Conservation (phyloP, 2,329 filamentous ascomycete genomes). For the Parafenestella ontariensis region DNA sequence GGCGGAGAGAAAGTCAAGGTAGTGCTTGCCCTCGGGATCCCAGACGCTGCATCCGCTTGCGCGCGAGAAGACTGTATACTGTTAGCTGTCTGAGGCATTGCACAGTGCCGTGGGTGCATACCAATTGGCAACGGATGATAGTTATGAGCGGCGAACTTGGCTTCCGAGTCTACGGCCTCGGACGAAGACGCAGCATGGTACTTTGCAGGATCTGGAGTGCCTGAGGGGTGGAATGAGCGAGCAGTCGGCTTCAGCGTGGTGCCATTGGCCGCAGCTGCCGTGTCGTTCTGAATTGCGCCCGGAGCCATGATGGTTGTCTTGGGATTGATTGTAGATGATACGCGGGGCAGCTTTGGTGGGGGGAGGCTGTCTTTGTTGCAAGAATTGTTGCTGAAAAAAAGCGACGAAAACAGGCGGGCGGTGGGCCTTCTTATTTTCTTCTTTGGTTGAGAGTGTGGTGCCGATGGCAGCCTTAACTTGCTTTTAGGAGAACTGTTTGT, state of each 20-base stretch:
- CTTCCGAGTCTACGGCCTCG: slow-evolving; percentile 80
- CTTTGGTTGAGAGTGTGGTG: slow-evolving; percentile 19
- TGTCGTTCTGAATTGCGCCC: slow-evolving; percentile 40
- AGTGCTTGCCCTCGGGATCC: slow-evolving; percentile 92
- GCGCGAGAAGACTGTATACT: slow-evolving; percentile 68
- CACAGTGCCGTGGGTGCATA: slow-evolving; percentile 16
- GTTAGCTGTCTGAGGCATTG: slow-evolving; percentile 14
- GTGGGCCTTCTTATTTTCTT: slow-evolving; percentile 27
- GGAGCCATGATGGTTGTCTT: slow-evolving; percentile 42
- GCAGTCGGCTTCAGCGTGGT: slow-evolving; percentile 46
- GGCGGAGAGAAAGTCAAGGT: slow-evolving; percentile 96
- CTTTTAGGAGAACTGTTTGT: slow-evolving; percentile 26
- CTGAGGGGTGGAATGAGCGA: slow-evolving; percentile 47
- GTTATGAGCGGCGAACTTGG: slow-evolving; percentile 92
- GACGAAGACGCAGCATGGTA: slow-evolving; percentile 81
- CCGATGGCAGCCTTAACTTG: slow-evolving; percentile 35
- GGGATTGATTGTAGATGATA: slow-evolving; percentile 15
- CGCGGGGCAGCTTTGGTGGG: slow-evolving; percentile 26
- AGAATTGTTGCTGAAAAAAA: slow-evolving; percentile 7
- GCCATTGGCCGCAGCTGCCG: slow-evolving; percentile 31
- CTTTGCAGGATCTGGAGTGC: slow-evolving; percentile 50
- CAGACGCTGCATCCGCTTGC: slow-evolving; percentile 89
- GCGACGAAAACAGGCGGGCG: slow-evolving; percentile 2
- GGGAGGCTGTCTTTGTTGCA: slow-evolving; percentile 15
- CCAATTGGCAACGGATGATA: slow-evolving; percentile 95